A percentile compares a stretch with the other conserved stretches of the same genome.
Evolutionary conservation across 192 early-diverging fungal species (phyloP).

Genomic region (Coemansia sp.): DNA sequence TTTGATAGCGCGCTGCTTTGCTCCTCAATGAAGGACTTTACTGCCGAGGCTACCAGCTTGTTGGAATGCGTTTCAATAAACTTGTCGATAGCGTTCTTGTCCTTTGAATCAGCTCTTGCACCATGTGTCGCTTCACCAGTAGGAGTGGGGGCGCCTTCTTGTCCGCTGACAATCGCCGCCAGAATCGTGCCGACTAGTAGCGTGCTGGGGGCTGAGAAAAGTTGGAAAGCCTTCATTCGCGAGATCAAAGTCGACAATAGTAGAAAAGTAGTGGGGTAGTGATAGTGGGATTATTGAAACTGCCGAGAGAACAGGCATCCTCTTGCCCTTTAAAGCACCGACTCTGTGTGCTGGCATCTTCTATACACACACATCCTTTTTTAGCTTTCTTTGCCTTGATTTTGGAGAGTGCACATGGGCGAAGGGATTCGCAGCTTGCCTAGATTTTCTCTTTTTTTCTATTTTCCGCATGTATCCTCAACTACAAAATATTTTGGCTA

Average conservation of each 20-base stretch:
- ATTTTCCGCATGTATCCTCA: background rate
- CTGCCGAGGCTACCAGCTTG: background rate
- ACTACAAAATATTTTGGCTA: background rate
- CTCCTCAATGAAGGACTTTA: background rate
- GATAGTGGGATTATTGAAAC: background rate
- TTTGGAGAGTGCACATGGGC: background rate
- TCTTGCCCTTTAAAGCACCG: background rate
- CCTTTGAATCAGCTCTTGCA: background rate
- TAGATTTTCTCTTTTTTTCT: background rate
- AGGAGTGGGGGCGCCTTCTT: background rate
- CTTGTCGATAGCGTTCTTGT: background rate
- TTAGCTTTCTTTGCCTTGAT: background rate
- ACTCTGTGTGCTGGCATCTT: background rate
- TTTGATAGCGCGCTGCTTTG: constrained; percentile 2
- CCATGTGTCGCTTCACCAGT: background rate
- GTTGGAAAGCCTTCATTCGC: no score
- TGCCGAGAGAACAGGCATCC: background rate
- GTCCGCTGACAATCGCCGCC: background rate
- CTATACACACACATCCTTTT: background rate
- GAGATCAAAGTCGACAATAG: background rate
- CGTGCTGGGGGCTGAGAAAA: background rate
- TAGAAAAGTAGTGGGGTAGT: background rate
- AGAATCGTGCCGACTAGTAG: background rate
- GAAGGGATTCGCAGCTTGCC: background rate
- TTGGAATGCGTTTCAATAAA: background rate